Evolutionary conservation across 768 basidiomycete species (phyloP), one percentile per base, ranked within the genome.

Genomic region (Tulasnella sp.): DNA sequence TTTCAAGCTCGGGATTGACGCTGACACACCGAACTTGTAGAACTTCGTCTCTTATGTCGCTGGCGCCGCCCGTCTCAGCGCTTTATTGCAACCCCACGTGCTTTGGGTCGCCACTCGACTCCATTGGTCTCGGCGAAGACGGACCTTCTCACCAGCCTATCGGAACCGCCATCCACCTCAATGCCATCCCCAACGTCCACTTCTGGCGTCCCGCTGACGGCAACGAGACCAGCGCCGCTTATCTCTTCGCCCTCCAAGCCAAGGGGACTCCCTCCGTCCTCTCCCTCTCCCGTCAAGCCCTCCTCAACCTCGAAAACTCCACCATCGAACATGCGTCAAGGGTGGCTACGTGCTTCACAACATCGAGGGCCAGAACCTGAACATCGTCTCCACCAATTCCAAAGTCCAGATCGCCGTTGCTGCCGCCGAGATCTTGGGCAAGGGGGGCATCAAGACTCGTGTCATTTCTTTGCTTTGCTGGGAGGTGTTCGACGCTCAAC

Each of bases 61-160:
- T 80, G 96, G 96, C 84, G 96, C 96, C 70, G 92, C 98, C 81
- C 89, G 96, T 79, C 86, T 98, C 79, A 93, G 95, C 74, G 95
- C 96, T 73, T 90, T 98, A 75, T 94, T 91, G 82, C 89, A 89
- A 82, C 93, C 94, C 83, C 94, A 92, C 80, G 94, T 97, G 78
- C 93, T 98, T 85, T 95, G 95, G 93, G 91, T 98, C 81, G 95
- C 94, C 32, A 98, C 96, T 74, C 96, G 96, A 98, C 84, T 95
- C 93, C 67, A 96, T 97, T 82, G 94, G 95, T 85, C 91, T 90
- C 48, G 93, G 93, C 81, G 95, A 98, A 84, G 96, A 98, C 81
- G 96, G 96, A 37, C 96, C 96, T 73, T 98, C 96, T 44, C 96
- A 98, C 84, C 96, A 98, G 84, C 96, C 96, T 75, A 87, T 98